These are phyloP conservation scores for Botrytis sinoallii DNA, from an alignment of 2,329 filamentous ascomycete species.

Conservation along the genomic window DNA sequence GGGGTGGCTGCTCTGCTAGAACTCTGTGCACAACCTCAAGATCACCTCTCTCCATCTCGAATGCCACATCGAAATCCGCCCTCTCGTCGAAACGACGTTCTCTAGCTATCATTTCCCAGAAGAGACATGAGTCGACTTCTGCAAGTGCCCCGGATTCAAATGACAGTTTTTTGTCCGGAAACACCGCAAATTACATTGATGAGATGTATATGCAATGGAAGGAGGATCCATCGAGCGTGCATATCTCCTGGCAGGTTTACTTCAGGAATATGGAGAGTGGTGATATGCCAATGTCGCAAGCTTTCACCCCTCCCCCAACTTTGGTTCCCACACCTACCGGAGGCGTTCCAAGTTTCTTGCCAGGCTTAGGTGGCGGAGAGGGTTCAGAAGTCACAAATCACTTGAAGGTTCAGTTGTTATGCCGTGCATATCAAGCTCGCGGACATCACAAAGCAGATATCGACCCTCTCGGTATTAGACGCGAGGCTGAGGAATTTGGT, in stretches of 20 bases:
- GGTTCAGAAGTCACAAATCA: slow-evolving; percentile 90
- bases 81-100: slow-evolving; percentile 47
- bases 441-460: slow-evolving; percentile 98
- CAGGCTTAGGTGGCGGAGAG: slow-evolving; percentile 63
- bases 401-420: slow-evolving; percentile 94
- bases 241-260: slow-evolving; percentile 98
- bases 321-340: slow-evolving; percentile 80
- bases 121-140: slow-evolving; percentile 54
- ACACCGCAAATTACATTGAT: slow-evolving; percentile 97
- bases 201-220: slow-evolving; percentile 99
- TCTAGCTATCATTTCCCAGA: slow-evolving; percentile 47
- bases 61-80: slow-evolving; percentile 40
- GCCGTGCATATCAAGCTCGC: slow-evolving; percentile 95
- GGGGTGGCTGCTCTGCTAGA: slow-evolving; percentile 47
- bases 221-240: slow-evolving; percentile 85
- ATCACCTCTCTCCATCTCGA: slow-evolving; percentile 43
- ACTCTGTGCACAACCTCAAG: slow-evolving; percentile 38
- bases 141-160: slow-evolving; percentile 69
- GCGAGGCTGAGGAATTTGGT: slow-evolving; percentile 77
- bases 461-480: slow-evolving; percentile 90
- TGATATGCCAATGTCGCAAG: slow-evolving; percentile 95
- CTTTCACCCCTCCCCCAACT: slow-evolving; percentile 92
- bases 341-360: slow-evolving; percentile 70
- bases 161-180: slow-evolving; percentile 95
- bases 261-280: slow-evolving; percentile 99